Percentiles rank a stretch among this genome's conserved stretches.
Conservation (phyloP, 1,139 yeast genomes). For the Pichia terricola region DNA sequence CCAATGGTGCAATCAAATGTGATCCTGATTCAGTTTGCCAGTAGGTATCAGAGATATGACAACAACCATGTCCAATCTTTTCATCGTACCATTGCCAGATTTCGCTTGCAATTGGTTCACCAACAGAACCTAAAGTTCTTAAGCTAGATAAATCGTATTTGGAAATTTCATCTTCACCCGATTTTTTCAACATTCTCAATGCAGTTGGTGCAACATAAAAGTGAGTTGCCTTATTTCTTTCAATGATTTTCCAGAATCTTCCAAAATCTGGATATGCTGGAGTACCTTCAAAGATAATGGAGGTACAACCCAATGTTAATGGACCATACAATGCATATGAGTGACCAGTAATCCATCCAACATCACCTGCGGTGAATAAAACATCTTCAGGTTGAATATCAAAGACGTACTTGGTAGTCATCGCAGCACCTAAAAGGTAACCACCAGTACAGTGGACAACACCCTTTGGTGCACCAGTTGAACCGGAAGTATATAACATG, state of each 20-base stretch:
- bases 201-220: conserved; percentile 99
- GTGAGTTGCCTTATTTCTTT: conserved; percentile 88
- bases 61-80: conserved; percentile 79
- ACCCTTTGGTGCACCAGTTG: conserved; percentile 98
- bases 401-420: conserved; percentile 88
- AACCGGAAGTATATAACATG: conserved; percentile 90
- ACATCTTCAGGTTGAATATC: conserved; percentile 85
- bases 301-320: conserved; percentile 75
- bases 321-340: conserved; percentile 96
- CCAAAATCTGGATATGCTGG: conserved; percentile 97
- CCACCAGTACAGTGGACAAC: conserved; percentile 95
- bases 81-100: conserved; percentile 98
- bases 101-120: conserved; percentile 98
- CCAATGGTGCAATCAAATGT: conserved; percentile 89
- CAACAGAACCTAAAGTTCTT: conserved; percentile 95
- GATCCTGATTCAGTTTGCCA: conserved; percentile 99
- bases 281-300: conserved; percentile 93
- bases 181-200: conserved; percentile 85
- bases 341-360: conserved; percentile 99
- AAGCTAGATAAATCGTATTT: conserved; percentile 84
- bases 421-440: conserved; percentile 85
- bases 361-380: conserved; percentile 95
- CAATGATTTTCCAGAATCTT: conserved; percentile 94
- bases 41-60: conserved; percentile 88
- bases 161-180: conserved; percentile 77